Conservation (phyloP, 495 filamentous ascomycete species). For the Xylaria bambusicola region DNA sequence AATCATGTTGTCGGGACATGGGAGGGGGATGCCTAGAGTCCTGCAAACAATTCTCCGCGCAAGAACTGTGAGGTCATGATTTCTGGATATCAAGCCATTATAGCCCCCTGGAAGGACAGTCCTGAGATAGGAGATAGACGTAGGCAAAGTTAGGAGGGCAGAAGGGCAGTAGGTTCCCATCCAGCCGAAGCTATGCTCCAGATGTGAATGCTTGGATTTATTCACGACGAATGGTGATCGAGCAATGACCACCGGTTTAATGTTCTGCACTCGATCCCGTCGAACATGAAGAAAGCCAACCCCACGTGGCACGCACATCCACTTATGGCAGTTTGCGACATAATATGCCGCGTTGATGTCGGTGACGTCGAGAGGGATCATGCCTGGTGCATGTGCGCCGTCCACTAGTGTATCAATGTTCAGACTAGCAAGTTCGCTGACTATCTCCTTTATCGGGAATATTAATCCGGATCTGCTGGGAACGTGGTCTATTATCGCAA, state of each 20-base stretch:
- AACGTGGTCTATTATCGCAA: constrained; percentile 22
- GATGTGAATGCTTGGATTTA: constrained; percentile 1
- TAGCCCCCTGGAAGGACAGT: not conserved
- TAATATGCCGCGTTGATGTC: constrained; percentile 20
- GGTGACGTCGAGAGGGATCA: constrained; percentile 11
- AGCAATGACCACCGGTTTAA: not conserved
- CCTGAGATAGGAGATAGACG: not conserved
- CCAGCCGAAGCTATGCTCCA: constrained; percentile 5
- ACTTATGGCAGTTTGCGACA: constrained; percentile 13
- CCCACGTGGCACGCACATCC: not conserved
- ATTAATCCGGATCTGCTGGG: constrained; percentile 18
- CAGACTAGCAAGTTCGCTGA: constrained; percentile 15
- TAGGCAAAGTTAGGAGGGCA: not conserved
- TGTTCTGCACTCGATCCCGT: not conserved
- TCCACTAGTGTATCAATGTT: constrained; percentile 20
- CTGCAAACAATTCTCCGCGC: constrained; percentile 4
- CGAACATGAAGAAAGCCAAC: constrained; percentile 3
- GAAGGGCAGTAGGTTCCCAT: constrained; percentile 3
- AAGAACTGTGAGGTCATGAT: constrained; percentile 4
- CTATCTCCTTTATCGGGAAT: constrained; percentile 20
- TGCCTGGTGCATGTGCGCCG: constrained; percentile 16
- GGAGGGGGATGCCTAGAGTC: constrained; percentile 2
- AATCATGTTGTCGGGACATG: constrained; percentile 2
- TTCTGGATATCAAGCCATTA: constrained; percentile 1
- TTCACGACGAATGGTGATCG: constrained; percentile 2